Evolutionary conservation across 2,329 filamentous ascomycete genomes (phyloP), one percentile per base, ranked within the genome.

Genomic region (Cephalotrichum gorgonifer): DNA sequence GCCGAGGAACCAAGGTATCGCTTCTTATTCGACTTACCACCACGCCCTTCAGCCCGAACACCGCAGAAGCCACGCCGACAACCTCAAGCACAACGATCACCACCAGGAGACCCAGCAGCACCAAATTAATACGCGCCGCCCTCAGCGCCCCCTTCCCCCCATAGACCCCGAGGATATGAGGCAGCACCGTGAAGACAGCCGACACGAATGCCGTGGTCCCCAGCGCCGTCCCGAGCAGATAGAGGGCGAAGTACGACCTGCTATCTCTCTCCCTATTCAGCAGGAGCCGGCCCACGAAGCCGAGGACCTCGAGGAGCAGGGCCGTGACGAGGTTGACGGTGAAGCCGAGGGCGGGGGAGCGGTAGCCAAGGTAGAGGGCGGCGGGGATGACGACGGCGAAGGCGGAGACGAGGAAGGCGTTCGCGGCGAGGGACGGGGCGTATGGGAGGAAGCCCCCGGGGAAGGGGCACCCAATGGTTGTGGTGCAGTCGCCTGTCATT

Each of bases 111-210:
- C 56, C 54, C 43, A 62, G 56, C 47, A 72, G 64, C 26, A 63
- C 49, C 12, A 68, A 51, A 1, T 58, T 64, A 9, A 64, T 55
- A 41, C 64, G 58, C 1, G 64, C 52, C 1, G 69, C 68, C 9
- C 53, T 61, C 46, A 67, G 55, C 2, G 65, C 59, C 15, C 62
- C 64, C 17, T 65, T 61, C 7, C 68, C 62, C 20, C 73, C 73
- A 51, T 75, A 76, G 4, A 76, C 55, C 7, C 62, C 59, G 31
- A 76, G 59, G 22, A 75, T 58, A 42, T 71, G 71, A 2, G 74
- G 73, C 17, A 76, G 57, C 7, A 71, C 55, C 22, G 67, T 58
- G 48, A 71, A 74, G 26, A 74, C 58, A 25, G 72, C 67, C 11
- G 64, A 61, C 11, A 65, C 66, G 52, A 75, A 65, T 35, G 74